These are phyloP conservation scores for Oenanthe javanica DNA, from an alignment of 140 eudicot genomes.

Conservation along the genomic window DNA sequence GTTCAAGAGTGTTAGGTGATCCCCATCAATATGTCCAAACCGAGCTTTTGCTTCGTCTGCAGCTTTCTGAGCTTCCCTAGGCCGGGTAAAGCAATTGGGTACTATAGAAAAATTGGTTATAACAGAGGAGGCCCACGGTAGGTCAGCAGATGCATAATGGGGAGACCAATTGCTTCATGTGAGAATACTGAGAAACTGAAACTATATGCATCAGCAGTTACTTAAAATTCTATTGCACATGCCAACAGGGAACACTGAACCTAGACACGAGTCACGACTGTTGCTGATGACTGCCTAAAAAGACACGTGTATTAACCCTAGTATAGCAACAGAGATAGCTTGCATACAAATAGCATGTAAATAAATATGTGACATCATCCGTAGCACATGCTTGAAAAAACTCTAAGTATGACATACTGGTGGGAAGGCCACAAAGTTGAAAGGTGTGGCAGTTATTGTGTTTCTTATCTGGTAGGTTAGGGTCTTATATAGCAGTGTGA, in stretches of 20 bases:
- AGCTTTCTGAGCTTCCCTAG: constrained; percentile 98
- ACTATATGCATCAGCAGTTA: constrained; percentile 96
- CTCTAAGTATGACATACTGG: no score
- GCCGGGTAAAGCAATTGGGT: constrained; percentile 99
- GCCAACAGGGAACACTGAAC: constrained; percentile 60
- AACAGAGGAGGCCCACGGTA: constrained; percentile 98
- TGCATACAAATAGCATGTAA: constrained; percentile 10
- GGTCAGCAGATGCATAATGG: constrained; percentile 92
- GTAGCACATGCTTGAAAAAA: no score
- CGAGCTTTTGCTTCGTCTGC: constrained; percentile 98
- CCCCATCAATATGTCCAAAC: constrained; percentile 96
- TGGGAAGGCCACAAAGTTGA: no score
- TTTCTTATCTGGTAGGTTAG: no score
- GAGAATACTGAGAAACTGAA: constrained; percentile 95
- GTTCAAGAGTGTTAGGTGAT: constrained; percentile 80
- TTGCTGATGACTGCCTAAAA: constrained; percentile 76
- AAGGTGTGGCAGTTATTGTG: no score
- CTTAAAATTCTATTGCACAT: constrained; percentile 76
- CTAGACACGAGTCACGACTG: constrained; percentile 42
- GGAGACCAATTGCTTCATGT: constrained; percentile 70
- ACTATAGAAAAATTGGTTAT: constrained; percentile 88
- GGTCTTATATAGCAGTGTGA: no score
- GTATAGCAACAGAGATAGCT: constrained; percentile 7
- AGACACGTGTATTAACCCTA: background rate
- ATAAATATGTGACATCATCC: background rate